phyloP scores from a whole-genome alignment of 768 basidiomycete genomes.

The Tylopilus cervinicoccineus region DNA sequence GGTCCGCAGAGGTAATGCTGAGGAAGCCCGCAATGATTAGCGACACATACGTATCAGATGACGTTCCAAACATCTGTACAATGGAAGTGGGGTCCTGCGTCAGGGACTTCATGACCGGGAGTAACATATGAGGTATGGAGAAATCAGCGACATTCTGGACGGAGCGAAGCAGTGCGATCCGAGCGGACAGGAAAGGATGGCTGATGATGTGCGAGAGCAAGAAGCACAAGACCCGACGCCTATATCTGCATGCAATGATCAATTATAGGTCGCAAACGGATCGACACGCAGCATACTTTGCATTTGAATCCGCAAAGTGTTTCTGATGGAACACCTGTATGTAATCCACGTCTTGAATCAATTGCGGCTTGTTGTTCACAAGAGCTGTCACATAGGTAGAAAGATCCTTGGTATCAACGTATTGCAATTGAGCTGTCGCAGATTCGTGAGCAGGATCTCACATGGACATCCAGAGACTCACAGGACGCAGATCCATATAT shows the following conservation, averaged over 20 bases:
- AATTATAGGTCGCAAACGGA: constrained; percentile 32
- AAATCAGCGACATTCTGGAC: constrained; percentile 39
- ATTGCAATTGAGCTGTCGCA: constrained; percentile 52
- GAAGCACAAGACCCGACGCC: constrained; percentile 67
- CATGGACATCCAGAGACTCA: constrained; percentile 29
- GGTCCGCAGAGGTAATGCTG: constrained; percentile 35
- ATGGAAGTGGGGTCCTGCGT: constrained; percentile 21
- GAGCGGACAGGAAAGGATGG: constrained; percentile 45
- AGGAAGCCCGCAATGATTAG: constrained; percentile 51
- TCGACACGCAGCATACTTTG: constrained; percentile 36
- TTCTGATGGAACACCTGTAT: constrained; percentile 58
- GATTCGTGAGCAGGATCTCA: constrained; percentile 7
- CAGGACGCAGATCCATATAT: constrained; percentile 64
- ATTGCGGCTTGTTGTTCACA: constrained; percentile 47
- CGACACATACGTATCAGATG: constrained; percentile 32
- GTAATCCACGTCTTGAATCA: constrained; percentile 56
- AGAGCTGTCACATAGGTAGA: constrained; percentile 55
- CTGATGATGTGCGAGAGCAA: constrained; percentile 75
- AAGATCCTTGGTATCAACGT: constrained; percentile 62
- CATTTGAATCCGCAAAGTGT: constrained; percentile 42
- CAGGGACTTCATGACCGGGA: constrained; percentile 51
- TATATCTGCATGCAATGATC: constrained; percentile 46
- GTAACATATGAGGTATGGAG: constrained; percentile 49
- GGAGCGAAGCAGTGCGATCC: constrained; percentile 50
- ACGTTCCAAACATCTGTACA: constrained; percentile 36